Conservation (phyloP, 2,329 filamentous ascomycete genomes). For the Exophiala sp. region DNA sequence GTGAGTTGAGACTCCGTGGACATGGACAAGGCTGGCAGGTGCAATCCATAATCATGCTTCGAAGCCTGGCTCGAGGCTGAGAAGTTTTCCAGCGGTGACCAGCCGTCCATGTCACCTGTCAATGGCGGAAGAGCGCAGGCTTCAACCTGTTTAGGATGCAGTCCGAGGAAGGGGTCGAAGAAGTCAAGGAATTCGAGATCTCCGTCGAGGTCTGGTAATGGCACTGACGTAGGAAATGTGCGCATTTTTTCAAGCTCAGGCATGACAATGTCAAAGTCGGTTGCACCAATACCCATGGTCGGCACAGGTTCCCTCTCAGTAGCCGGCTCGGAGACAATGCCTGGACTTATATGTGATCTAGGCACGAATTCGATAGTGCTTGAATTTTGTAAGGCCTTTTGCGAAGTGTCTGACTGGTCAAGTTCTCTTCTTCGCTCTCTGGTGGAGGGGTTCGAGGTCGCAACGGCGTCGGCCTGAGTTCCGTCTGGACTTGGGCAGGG, state of each 20-base stretch:
- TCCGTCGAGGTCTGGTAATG: constrained; percentile 18
- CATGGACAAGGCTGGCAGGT: not conserved
- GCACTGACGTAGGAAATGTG: constrained; percentile 18
- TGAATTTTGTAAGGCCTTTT: no score
- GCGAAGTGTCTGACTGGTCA: no score
- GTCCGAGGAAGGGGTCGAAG: constrained; percentile 20
- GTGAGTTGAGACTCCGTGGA: constrained; percentile 1
- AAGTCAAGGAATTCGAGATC: constrained; percentile 23
- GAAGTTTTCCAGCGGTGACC: constrained; percentile 21
- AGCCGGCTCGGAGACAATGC: not conserved
- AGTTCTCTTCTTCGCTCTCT: no score
- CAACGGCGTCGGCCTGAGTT: no score
- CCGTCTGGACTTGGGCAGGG: not conserved
- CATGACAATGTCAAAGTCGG: constrained; percentile 12
- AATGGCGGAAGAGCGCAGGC: constrained; percentile 14
- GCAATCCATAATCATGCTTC: constrained; percentile 20
- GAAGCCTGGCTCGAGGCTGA: constrained; percentile 17
- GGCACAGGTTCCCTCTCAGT: not conserved
- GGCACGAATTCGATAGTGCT: not conserved
- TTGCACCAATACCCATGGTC: constrained; percentile 8
- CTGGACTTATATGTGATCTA: not conserved
- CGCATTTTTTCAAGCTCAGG: constrained; percentile 20
- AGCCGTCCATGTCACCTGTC: constrained; percentile 12
- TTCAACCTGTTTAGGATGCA: constrained; percentile 18
- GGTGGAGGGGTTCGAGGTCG: no score